Evolutionary conservation across 1,139 yeast genomes (phyloP).

Genomic region (Scheffersomyces cryptocercus): DNA sequence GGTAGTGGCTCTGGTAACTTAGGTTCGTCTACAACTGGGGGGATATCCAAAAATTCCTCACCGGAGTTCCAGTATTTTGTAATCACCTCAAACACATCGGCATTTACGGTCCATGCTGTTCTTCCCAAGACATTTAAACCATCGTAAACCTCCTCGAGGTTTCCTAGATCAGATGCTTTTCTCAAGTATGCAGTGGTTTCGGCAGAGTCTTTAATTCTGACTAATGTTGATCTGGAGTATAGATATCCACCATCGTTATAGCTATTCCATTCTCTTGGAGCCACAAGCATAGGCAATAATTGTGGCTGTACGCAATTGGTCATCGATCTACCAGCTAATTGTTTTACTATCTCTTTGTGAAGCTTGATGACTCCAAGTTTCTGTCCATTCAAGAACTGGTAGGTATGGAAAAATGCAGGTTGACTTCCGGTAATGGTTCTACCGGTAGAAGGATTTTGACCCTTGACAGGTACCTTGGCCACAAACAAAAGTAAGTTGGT

Average conservation of each 20-base stretch:
- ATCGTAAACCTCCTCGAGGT: conserved; percentile 64
- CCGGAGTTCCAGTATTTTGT: conserved; percentile 88
- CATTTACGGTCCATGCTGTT: conserved; percentile 92
- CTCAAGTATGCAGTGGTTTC: conserved; percentile 87
- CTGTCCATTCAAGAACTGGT: conserved; percentile 77
- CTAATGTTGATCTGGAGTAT: conserved; percentile 60
- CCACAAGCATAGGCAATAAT: conserved; percentile 86
- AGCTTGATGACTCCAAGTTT: conserved; percentile 80
- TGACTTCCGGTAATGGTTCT: conserved; percentile 65
- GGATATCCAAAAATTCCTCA: conserved; percentile 75
- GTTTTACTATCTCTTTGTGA: conserved; percentile 67
- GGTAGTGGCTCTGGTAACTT: conserved; percentile 67
- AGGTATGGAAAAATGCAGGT: conserved; percentile 90
- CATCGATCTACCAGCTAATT: conserved; percentile 66
- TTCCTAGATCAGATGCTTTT: conserved; percentile 76
- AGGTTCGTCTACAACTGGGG: conserved; percentile 57
- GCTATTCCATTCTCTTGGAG: conserved; percentile 84
- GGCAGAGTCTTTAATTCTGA: conserved; percentile 82
- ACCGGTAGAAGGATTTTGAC: conserved; percentile 77
- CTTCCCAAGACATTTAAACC: conserved; percentile 88
- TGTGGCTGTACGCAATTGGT: conserved; percentile 82
- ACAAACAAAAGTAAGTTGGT: conserved; percentile 75
- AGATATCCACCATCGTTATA: conserved; percentile 84
- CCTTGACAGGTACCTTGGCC: conserved; percentile 77
- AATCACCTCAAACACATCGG: conserved; percentile 65